Evolutionary conservation across 805 yeast genomes (phyloP).

Genomic region (Candida boleticola): DNA sequence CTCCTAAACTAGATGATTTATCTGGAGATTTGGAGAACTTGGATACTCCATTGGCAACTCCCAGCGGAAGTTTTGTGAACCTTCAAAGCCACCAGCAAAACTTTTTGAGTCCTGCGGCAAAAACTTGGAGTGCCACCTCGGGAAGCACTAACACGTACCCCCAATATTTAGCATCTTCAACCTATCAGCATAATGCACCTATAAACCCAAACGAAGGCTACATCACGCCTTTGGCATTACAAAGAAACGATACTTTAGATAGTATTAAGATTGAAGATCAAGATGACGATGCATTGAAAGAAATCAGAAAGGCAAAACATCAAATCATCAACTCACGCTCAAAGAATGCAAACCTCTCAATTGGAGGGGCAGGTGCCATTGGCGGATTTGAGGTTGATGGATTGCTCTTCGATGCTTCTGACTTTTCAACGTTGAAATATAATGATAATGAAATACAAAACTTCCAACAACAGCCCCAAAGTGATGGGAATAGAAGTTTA

Average conservation of each 20-base stretch:
- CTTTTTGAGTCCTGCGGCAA: slow-evolving; percentile 4
- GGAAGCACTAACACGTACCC: slow-evolving; percentile 1
- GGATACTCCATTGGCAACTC: slow-evolving; percentile 23
- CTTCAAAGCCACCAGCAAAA: slow-evolving; percentile 1
- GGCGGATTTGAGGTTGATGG: slow-evolving; percentile 4
- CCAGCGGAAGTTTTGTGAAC: slow-evolving; percentile 7
- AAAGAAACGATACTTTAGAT: slow-evolving; percentile 28
- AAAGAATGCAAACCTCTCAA: neutral
- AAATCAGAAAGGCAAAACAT: slow-evolving; percentile 30
- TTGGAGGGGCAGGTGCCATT: slow-evolving; percentile 2
- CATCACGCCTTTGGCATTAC: slow-evolving; percentile 13
- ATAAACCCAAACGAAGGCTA: slow-evolving; percentile 4
- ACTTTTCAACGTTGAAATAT: neutral
- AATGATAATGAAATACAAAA: neutral
- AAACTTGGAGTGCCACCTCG: slow-evolving; percentile 1
- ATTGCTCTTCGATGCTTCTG: neutral
- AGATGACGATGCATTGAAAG: slow-evolving; percentile 43
- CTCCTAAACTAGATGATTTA: slow-evolving; percentile 21
- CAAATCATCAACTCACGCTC: slow-evolving; percentile 1
- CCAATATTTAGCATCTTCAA: neutral
- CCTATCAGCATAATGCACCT: slow-evolving; percentile 1
- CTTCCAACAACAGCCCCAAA: neutral
- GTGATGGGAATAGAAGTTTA: neutral
- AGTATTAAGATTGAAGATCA: slow-evolving; percentile 36
- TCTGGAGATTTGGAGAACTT: slow-evolving; percentile 21